Percentiles rank a stretch among this genome's conserved stretches.
Evolutionary conservation across 176 grass and related monocot species (phyloP).

Genomic region (Zoysia japonica): DNA sequence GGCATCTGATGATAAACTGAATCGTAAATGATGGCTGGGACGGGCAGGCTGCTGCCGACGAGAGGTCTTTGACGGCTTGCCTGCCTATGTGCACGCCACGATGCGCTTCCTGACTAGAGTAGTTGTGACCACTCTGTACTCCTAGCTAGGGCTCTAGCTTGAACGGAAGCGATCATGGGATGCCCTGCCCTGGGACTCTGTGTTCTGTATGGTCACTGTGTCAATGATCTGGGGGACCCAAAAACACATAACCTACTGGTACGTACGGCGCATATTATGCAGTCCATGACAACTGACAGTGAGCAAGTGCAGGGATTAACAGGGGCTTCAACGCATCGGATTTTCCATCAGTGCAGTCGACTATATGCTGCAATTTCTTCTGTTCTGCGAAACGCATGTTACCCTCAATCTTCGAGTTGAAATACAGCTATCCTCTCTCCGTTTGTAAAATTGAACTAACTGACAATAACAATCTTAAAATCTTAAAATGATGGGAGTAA

Average conservation of each 20-base stretch:
- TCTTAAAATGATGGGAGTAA: background rate
- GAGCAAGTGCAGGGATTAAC: background rate
- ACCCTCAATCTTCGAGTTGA: too few relatives aligned
- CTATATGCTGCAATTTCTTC: background rate
- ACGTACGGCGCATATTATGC: background rate
- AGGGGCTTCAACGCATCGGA: background rate
- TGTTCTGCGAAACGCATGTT: too few relatives aligned
- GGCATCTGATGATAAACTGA: background rate
- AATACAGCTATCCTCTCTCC: too few relatives aligned
- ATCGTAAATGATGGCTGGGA: background rate
- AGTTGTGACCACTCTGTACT: background rate
- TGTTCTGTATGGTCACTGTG: background rate
- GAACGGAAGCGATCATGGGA: conserved; percentile 4
- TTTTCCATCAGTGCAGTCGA: background rate
- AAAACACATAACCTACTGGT: background rate
- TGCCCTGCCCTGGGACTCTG: background rate
- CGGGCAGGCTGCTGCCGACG: background rate
- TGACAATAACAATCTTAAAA: too few relatives aligned
- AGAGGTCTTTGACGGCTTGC: background rate
- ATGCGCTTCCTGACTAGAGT: background rate
- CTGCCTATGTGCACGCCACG: background rate
- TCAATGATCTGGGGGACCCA: background rate
- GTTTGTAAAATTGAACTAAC: too few relatives aligned
- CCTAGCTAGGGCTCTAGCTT: background rate
- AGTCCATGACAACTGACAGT: background rate